phyloP scores from a whole-genome alignment of 805 yeast species.

The Grigorovia jiainica region DNA sequence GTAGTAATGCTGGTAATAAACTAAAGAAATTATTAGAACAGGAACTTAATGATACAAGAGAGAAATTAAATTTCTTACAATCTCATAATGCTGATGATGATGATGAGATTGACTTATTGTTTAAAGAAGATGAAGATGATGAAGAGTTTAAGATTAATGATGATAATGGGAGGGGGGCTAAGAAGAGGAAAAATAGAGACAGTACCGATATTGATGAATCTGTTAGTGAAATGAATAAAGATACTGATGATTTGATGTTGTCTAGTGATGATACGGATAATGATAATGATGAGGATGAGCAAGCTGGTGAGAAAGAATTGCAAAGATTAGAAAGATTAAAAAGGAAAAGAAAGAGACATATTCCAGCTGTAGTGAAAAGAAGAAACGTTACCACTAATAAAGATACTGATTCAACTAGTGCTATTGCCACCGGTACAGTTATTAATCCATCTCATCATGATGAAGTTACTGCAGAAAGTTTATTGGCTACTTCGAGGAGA shows the following conservation, averaged over 20 bases:
- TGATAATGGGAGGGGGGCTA: slow-evolving; percentile 25
- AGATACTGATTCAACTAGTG: too few relatives aligned
- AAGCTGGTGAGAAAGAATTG: slow-evolving; percentile 60
- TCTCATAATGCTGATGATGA: too few relatives aligned
- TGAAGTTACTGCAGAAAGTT: slow-evolving; percentile 39
- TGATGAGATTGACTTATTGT: slow-evolving; percentile 60
- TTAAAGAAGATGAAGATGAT: slow-evolving; percentile 55
- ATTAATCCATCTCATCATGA: slow-evolving; percentile 13
- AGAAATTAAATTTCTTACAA: slow-evolving; percentile 32
- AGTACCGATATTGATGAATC: slow-evolving; percentile 3
- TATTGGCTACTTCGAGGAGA: slow-evolving; percentile 48
- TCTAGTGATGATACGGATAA: slow-evolving; percentile 34
- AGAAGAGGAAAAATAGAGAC: slow-evolving; percentile 22
- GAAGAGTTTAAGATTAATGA: slow-evolving; percentile 33
- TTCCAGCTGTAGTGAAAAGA: slow-evolving; percentile 28
- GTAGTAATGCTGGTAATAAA: slow-evolving; percentile 87
- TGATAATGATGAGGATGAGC: slow-evolving; percentile 43
- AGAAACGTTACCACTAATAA: slow-evolving; percentile 4
- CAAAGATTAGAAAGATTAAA: slow-evolving; percentile 32
- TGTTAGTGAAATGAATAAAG: slow-evolving; percentile 5
- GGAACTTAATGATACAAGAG: slow-evolving; percentile 41
- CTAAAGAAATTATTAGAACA: slow-evolving; percentile 62
- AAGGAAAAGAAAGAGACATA: slow-evolving; percentile 13
- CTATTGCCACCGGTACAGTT: too few relatives aligned
- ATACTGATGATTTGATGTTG: slow-evolving; percentile 25